Evolutionary conservation across 768 basidiomycete genomes (phyloP).

Genomic region (Serpula lacrymans): DNA sequence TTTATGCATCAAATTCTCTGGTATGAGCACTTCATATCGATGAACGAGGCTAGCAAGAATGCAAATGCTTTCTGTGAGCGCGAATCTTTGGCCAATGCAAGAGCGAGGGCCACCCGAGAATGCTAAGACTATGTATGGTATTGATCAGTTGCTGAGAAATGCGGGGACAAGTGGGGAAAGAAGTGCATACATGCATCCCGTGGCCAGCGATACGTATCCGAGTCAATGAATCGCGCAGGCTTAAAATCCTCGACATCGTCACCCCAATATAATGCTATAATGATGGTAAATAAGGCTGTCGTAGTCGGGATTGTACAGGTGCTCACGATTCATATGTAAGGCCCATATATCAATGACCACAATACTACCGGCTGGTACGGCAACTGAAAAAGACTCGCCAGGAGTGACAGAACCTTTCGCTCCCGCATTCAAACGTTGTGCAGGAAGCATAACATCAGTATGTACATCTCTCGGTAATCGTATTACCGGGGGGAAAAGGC

Average conservation of each 20-base stretch:
- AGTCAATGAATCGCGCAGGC: conserved; percentile 51
- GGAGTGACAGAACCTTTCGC: conserved; percentile 11
- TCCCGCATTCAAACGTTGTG: conserved; percentile 30
- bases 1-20: conserved; percentile 28
- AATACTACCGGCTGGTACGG: conserved; percentile 36
- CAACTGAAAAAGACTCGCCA: conserved; percentile 29
- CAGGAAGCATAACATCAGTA: conserved; percentile 32
- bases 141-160: too few species aligned
- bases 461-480: conserved; percentile 34
- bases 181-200: conserved; percentile 47
- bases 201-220: conserved; percentile 47
- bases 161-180: too few species aligned
- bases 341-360: conserved; percentile 40
- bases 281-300: not conserved
- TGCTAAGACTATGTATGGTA: conserved; percentile 41
- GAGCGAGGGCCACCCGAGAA: conserved; percentile 47
- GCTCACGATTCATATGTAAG: conserved; percentile 45
- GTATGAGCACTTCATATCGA: conserved; percentile 38
- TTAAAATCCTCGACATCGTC: conserved; percentile 41
- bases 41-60: conserved; percentile 48
- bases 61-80: conserved; percentile 48
- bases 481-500: conserved; percentile 71
- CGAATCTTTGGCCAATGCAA: conserved; percentile 57
- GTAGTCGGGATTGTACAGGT: not conserved
- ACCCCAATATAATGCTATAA: conserved; percentile 52